phyloP scores from a whole-genome alignment of 192 early-diverging fungal species.

The Coemansia interrupta region DNA sequence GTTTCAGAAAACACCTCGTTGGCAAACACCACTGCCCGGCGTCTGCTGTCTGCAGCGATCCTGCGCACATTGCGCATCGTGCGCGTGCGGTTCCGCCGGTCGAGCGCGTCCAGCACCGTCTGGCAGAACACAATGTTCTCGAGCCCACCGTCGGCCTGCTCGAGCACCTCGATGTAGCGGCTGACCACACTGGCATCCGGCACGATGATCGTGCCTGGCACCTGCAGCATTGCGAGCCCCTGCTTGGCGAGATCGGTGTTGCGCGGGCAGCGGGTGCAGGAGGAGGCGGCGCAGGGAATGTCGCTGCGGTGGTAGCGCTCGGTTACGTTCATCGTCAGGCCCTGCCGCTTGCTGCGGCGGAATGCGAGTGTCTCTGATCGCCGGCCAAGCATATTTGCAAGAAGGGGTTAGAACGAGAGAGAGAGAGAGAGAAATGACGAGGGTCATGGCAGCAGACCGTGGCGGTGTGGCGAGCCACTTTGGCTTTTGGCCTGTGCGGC shows the following conservation, averaged over 20 bases:
- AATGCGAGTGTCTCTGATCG: constrained; percentile 38
- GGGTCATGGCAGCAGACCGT: too few relatives aligned
- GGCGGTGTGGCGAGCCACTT: too few relatives aligned
- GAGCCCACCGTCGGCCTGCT: constrained; percentile 55
- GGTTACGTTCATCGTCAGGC: constrained; percentile 40
- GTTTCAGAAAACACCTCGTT: constrained; percentile 65
- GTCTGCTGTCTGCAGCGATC: constrained; percentile 55
- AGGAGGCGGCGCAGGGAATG: constrained; percentile 27
- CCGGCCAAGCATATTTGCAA: constrained; percentile 14
- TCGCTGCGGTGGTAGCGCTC: constrained; percentile 41
- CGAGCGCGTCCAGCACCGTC: constrained; percentile 59
- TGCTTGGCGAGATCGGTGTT: constrained; percentile 14
- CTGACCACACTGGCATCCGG: constrained; percentile 44
- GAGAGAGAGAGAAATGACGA: too few relatives aligned
- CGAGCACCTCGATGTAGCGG: constrained; percentile 69
- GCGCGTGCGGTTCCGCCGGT: constrained; percentile 59
- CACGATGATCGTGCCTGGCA: constrained; percentile 9
- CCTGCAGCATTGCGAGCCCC: constrained; percentile 29
- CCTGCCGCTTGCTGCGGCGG: constrained; percentile 49
- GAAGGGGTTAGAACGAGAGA: too few relatives aligned
- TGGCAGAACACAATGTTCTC: constrained; percentile 67
- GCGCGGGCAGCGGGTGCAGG: constrained; percentile 21
- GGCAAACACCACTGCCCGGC: constrained; percentile 62
- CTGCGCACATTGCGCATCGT: constrained; percentile 63
- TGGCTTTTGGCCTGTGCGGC: background rate